A percentile compares a stretch with the other conserved stretches of the same genome.
phyloP scores from a whole-genome alignment of 805 yeast species.

The Saccharomycopsis oosterbeekiorum region DNA sequence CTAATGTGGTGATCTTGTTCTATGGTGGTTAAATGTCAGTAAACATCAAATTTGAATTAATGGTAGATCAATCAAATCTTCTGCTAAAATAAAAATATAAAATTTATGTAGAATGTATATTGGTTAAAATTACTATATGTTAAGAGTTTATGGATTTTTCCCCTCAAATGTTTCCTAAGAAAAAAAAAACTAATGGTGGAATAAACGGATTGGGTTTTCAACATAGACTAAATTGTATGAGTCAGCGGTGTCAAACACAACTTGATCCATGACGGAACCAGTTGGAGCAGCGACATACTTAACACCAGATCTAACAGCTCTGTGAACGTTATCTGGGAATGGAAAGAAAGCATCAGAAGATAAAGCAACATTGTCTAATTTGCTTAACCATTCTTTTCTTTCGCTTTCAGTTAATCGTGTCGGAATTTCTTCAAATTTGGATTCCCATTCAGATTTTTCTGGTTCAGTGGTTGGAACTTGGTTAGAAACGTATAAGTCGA shows the following conservation, averaged over 20 bases:
- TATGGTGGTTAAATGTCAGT: not conserved
- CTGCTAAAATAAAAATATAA: not conserved
- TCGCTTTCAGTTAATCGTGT: constrained; percentile 73
- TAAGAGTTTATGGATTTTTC: not conserved
- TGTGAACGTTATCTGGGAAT: constrained; percentile 97
- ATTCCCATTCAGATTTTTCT: constrained; percentile 84
- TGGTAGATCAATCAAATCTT: not conserved
- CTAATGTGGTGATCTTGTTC: no score
- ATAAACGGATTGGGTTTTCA: constrained; percentile 93
- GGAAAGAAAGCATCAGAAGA: constrained; percentile 99
- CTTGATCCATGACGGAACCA: constrained; percentile 96
- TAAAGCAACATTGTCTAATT: constrained; percentile 78
- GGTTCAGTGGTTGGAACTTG: constrained; percentile 91
- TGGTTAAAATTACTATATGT: not conserved
- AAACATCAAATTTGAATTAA: not conserved
- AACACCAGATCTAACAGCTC: constrained; percentile 96
- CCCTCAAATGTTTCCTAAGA: not conserved
- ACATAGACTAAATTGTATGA: constrained; percentile 82
- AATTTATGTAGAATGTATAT: not conserved
- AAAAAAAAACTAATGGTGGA: constrained; percentile 65
- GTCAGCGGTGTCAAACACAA: constrained; percentile 93
- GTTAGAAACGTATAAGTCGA: constrained; percentile 83
- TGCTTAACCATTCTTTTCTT: constrained; percentile 76
- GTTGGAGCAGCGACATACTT: constrained; percentile 94
- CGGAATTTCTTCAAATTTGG: constrained; percentile 80